Conservation (phyloP, 2,329 filamentous ascomycete species). For the Fusarium nurragi region DNA sequence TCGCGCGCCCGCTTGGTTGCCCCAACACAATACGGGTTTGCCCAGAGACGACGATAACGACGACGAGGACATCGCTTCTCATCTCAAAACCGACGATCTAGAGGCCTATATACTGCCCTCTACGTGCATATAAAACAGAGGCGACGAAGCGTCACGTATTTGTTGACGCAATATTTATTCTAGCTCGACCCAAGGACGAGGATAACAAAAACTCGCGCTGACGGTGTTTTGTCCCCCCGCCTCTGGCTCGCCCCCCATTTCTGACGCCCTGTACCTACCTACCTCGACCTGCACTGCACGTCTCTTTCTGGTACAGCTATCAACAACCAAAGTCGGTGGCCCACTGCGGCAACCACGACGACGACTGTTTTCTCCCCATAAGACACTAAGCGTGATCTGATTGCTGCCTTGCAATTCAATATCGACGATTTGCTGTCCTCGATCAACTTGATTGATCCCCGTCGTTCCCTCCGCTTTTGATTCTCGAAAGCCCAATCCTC, state of each 20-base stretch:
- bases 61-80: constrained; percentile 25
- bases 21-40: constrained; percentile 37
- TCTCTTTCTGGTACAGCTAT: constrained; percentile 42
- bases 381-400: constrained; percentile 34
- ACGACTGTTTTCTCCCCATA: constrained; percentile 39
- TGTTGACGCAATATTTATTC: constrained; percentile 29
- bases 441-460: constrained; percentile 7
- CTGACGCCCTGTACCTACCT: constrained; percentile 43
- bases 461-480: constrained; percentile 16
- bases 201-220: constrained; percentile 39
- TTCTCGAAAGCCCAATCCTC: constrained; percentile 32
- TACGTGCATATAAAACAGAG: constrained; percentile 17
- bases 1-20: constrained; percentile 40
- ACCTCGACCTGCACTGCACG: constrained; percentile 9
- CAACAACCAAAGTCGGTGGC: constrained; percentile 44
- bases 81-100: constrained; percentile 14
- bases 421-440: constrained; percentile 24
- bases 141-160: constrained; percentile 41
- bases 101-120: constrained; percentile 10
- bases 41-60: constrained; percentile 17
- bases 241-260: constrained; percentile 31
- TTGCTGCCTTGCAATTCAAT: constrained; percentile 26
- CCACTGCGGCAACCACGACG: constrained; percentile 48
- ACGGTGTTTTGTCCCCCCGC: constrained; percentile 37
- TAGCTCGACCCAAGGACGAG: constrained; percentile 25